phyloP scores from a whole-genome alignment of 2,329 filamentous ascomycete species.

The Neophaeococcomyces aloes region DNA sequence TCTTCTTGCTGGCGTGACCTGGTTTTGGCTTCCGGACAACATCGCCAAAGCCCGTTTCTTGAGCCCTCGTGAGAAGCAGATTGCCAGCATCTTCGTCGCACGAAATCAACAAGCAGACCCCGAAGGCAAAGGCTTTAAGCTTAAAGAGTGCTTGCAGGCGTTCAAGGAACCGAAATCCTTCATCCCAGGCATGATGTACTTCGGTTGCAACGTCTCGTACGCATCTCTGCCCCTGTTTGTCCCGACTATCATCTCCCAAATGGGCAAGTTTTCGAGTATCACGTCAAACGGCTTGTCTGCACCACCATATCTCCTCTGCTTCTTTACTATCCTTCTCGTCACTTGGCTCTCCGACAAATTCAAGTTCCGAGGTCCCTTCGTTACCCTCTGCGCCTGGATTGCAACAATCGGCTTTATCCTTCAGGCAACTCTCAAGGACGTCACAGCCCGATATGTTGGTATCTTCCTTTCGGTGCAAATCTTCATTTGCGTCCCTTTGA shows the following conservation, averaged over 20 bases:
- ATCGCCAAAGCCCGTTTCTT: conserved; percentile 33
- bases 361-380: too few relatives aligned
- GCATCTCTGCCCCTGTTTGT: conserved; percentile 26
- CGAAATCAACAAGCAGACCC: not conserved
- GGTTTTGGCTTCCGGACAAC: conserved; percentile 34
- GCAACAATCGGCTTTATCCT: conserved; percentile 31
- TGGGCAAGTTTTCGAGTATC: conserved; percentile 15
- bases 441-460: too few relatives aligned
- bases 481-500: too few relatives aligned
- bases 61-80: conserved; percentile 28
- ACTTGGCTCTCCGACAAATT: too few relatives aligned
- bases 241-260: conserved; percentile 19
- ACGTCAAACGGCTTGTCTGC: conserved; percentile 62
- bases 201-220: conserved; percentile 20
- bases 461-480: too few relatives aligned
- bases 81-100: too few relatives aligned
- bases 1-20: conserved; percentile 32
- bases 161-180: conserved; percentile 13
- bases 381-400: conserved; percentile 54
- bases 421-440: too few relatives aligned
- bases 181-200: conserved; percentile 1
- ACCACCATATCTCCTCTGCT: conserved; percentile 68
- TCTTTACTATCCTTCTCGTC: conserved; percentile 34
- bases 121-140: too few relatives aligned
- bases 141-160: too few relatives aligned